Evolutionary conservation across 805 yeast species (phyloP).

Genomic region (Maudiozyma turicensis): DNA sequence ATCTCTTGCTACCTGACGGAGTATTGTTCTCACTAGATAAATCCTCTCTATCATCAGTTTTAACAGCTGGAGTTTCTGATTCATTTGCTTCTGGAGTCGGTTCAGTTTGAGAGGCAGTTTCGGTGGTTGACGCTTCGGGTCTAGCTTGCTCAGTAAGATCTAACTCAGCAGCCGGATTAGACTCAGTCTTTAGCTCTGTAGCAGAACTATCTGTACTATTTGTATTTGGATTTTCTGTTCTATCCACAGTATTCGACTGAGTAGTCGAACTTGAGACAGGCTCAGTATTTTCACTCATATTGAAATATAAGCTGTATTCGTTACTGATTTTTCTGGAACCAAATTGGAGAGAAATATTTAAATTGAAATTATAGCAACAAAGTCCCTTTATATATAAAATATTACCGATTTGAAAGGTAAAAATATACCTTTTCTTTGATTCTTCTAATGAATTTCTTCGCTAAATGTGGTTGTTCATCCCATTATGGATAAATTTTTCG

Average conservation of each 20-base stretch:
- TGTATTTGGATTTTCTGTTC: not conserved
- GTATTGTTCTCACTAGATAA: not conserved
- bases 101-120: not conserved
- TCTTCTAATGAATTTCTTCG: too few species aligned
- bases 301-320: not conserved
- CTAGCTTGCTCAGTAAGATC: constrained; percentile 3
- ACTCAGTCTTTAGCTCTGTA: not conserved
- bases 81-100: not conserved
- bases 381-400: too few species aligned
- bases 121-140: not conserved
- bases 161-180: not conserved
- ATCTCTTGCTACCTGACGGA: not conserved
- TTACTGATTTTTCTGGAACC: not conserved
- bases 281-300: constrained; percentile 1
- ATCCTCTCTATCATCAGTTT: not conserved
- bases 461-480: too few species aligned
- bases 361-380: too few species aligned
- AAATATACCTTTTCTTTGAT: too few species aligned
- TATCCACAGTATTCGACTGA: not conserved
- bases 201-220: not conserved
- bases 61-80: not conserved
- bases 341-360: too few species aligned
- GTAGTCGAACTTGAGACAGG: not conserved
- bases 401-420: too few species aligned
- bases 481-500: too few species aligned